A percentile compares a stretch with the other conserved stretches of the same genome.
Evolutionary conservation across 495 filamentous ascomycete genomes (phyloP).

Genomic region (Chaetomium fimeti): DNA sequence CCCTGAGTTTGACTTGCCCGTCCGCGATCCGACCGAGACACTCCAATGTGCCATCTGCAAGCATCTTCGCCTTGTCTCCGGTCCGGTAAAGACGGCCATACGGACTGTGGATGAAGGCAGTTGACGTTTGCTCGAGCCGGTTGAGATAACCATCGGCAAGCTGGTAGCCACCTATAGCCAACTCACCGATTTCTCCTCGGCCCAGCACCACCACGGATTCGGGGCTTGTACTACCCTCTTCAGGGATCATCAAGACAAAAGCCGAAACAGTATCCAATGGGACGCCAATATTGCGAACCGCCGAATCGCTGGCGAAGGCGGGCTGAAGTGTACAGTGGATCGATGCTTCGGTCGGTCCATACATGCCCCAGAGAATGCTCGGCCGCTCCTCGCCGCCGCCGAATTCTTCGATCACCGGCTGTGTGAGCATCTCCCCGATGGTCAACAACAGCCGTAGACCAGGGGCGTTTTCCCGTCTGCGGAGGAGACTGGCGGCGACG

Average conservation of each 20-base stretch:
- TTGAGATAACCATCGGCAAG: conserved; percentile 83
- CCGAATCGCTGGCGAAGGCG: conserved; percentile 38
- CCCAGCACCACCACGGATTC: conserved; percentile 58
- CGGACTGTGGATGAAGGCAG: conserved; percentile 61
- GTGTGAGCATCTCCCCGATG: conserved; percentile 85
- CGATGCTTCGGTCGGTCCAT: conserved; percentile 80
- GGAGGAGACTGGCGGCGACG: conserved; percentile 67
- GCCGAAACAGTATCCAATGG: conserved; percentile 75
- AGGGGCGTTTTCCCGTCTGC: conserved; percentile 59
- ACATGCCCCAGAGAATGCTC: conserved; percentile 76
- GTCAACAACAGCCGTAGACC: conserved; percentile 65
- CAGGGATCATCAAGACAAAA: conserved; percentile 57
- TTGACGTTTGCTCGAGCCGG: conserved; percentile 68
- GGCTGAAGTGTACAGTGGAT: conserved; percentile 62
- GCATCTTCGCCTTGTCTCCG: conserved; percentile 74
- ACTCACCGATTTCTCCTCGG: conserved; percentile 69
- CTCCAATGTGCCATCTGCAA: conserved; percentile 67
- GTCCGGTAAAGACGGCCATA: conserved; percentile 73
- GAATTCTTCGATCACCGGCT: conserved; percentile 69
- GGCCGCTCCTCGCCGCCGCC: conserved; percentile 43
- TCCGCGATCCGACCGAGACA: conserved; percentile 76
- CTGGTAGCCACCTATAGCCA: conserved; percentile 77
- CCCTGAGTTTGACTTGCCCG: conserved; percentile 79
- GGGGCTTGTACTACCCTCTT: conserved; percentile 13
- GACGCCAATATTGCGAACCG: conserved; percentile 64